phyloP scores from a whole-genome alignment of 257 asterid species.

The Schizonepeta tenuifolia region DNA sequence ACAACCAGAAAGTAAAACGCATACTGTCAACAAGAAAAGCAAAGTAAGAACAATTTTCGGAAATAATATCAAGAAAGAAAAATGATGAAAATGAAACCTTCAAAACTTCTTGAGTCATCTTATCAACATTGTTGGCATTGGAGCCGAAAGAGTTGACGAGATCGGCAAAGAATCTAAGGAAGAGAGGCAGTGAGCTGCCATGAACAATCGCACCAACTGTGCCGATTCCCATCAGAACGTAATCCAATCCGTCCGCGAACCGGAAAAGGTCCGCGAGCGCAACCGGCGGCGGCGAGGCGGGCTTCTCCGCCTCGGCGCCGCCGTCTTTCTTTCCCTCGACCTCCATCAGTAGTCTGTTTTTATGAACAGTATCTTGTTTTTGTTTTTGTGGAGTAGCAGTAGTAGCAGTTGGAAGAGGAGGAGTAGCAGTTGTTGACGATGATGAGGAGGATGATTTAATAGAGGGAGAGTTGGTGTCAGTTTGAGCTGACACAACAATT shows the following conservation, averaged over 20 bases:
- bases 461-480: conserved; percentile 41
- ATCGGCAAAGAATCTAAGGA: conserved; percentile 98
- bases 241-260: conserved; percentile 89
- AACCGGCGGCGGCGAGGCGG: conserved; percentile 53
- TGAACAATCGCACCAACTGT: conserved; percentile 92
- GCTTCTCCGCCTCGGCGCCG: conserved; percentile 51
- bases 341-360: conserved; percentile 27
- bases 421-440: neutral
- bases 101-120: conserved; percentile 92
- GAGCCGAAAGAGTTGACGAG: conserved; percentile 96
- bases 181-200: conserved; percentile 91
- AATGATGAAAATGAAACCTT: conserved; percentile 51
- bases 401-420: conserved; percentile 21
- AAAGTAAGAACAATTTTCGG: neutral
- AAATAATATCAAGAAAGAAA: neutral
- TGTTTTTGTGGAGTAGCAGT: neutral
- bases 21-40: conserved; percentile 71
- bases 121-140: conserved; percentile 85
- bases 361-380: neutral
- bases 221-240: conserved; percentile 75
- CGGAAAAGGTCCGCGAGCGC: conserved; percentile 76
- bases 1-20: conserved; percentile 97
- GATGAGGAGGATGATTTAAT: conserved; percentile 35
- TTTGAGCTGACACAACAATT: conserved; percentile 53
- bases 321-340: conserved; percentile 46